Conservation (phyloP, 202 grass and related monocot species). For the Schoenoplectus tabernaemontani region DNA sequence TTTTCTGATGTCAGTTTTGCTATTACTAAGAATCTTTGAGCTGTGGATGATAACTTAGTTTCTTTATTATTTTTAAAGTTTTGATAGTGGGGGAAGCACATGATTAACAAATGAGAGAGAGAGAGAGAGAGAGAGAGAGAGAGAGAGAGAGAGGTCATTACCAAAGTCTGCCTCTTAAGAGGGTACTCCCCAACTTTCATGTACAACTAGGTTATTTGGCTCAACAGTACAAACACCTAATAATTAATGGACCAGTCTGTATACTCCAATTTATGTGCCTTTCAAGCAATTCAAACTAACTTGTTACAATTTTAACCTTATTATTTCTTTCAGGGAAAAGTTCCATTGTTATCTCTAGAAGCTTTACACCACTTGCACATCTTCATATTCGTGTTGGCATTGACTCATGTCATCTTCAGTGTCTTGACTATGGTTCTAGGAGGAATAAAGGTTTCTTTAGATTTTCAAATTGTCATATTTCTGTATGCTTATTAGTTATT, state of each 20-base stretch:
- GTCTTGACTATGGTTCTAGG: conserved; percentile 78
- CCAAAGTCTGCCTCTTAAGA: background rate
- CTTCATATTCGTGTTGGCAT: conserved; percentile 89
- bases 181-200: background rate
- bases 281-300: background rate
- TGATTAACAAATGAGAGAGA: background rate
- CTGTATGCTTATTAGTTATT: background rate
- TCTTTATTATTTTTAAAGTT: background rate
- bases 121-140: background rate
- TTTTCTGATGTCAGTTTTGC: background rate
- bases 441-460: conserved; percentile 58
- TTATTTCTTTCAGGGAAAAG: conserved; percentile 36
- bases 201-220: background rate
- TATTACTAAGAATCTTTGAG: background rate
- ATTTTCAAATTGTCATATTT: background rate
- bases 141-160: background rate
- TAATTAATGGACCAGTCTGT: conserved; percentile 1
- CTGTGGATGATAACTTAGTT: background rate
- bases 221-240: background rate
- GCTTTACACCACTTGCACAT: conserved; percentile 89
- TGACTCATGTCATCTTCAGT: conserved; percentile 79
- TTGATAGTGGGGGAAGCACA: conserved; percentile 12
- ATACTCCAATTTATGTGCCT: background rate
- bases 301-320: background rate
- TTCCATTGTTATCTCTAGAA: conserved; percentile 74